Evolutionary conservation across 2,329 filamentous ascomycete species (phyloP).

Genomic region (Hortaea werneckii): DNA sequence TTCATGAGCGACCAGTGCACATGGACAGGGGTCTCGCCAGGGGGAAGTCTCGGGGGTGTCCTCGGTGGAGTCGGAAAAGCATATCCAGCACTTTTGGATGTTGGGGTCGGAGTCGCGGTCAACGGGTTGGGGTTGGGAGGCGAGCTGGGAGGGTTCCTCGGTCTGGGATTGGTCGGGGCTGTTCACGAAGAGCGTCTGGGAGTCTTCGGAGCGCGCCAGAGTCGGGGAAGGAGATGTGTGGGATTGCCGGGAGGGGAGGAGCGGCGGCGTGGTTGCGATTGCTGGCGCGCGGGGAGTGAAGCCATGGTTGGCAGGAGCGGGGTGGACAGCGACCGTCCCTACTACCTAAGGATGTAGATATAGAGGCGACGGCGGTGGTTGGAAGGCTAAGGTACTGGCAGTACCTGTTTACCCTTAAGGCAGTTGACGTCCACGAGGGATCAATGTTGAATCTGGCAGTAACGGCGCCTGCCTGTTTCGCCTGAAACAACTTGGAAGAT

Average conservation of each 20-base stretch:
- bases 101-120: constrained; percentile 25
- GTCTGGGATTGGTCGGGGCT: constrained; percentile 11
- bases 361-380: neutral
- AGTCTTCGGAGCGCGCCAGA: constrained; percentile 34
- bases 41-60: constrained; percentile 49
- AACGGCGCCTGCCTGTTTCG: too few relatives aligned
- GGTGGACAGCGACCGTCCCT: too few relatives aligned
- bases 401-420: too few relatives aligned
- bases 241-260: constrained; percentile 8
- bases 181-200: constrained; percentile 37
- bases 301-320: constrained; percentile 25
- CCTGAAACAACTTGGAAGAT: too few relatives aligned
- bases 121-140: constrained; percentile 5
- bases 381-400: too few relatives aligned
- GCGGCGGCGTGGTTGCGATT: constrained; percentile 14
- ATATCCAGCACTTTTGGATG: constrained; percentile 56
- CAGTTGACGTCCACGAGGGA: neutral
- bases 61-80: constrained; percentile 56
- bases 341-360: neutral
- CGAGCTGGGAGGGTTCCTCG: constrained; percentile 3
- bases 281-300: constrained; percentile 29
- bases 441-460: too few relatives aligned
- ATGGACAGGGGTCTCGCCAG: constrained; percentile 86
- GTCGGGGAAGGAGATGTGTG: constrained; percentile 11
- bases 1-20: constrained; percentile 84